Percentiles rank a stretch among this genome's conserved stretches.
Evolutionary conservation across 768 basidiomycete species (phyloP).

Genomic region (Boletellus emodensis): DNA sequence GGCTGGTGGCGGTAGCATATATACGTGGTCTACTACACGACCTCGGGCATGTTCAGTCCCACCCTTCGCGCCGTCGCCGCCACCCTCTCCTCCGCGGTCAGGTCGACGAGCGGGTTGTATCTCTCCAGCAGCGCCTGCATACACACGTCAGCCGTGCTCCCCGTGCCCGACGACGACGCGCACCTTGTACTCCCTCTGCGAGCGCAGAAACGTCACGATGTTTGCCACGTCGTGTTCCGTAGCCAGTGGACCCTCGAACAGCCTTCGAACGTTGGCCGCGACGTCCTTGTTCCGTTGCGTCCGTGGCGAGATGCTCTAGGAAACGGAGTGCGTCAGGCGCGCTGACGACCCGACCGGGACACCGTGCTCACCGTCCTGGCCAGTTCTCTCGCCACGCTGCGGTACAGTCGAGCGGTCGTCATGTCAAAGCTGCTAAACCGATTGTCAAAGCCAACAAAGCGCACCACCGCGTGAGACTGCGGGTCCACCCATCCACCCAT

Average conservation of each 20-base stretch:
- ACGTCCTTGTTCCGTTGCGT: slow-evolving; percentile 40
- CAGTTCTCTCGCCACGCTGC: slow-evolving; percentile 29
- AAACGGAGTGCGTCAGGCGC: not conserved
- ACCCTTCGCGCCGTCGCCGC: slow-evolving; percentile 84
- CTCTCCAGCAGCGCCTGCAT: slow-evolving; percentile 70
- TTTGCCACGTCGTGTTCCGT: slow-evolving; percentile 49
- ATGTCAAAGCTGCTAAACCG: slow-evolving; percentile 1
- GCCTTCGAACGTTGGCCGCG: slow-evolving; percentile 46
- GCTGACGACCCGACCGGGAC: not conserved
- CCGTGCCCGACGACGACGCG: slow-evolving; percentile 12
- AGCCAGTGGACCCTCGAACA: slow-evolving; percentile 41
- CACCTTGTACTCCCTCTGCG: slow-evolving; percentile 78
- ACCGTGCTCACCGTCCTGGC: slow-evolving; percentile 21
- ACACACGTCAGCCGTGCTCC: not conserved
- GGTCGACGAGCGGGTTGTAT: slow-evolving; percentile 82
- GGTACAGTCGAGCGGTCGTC: slow-evolving; percentile 21
- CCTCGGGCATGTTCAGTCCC: slow-evolving; percentile 68
- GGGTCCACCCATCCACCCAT: not conserved
- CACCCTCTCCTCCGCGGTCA: slow-evolving; percentile 76
- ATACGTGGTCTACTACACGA: not conserved
- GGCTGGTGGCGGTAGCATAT: too few relatives aligned
- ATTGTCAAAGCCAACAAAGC: slow-evolving; percentile 1
- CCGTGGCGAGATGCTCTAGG: slow-evolving; percentile 38
- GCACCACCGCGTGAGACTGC: slow-evolving; percentile 11
- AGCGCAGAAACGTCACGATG: slow-evolving; percentile 60